These are phyloP conservation scores for Penicillium sp. DNA, from an alignment of 2,329 filamentous ascomycete species.

Conservation along the genomic window DNA sequence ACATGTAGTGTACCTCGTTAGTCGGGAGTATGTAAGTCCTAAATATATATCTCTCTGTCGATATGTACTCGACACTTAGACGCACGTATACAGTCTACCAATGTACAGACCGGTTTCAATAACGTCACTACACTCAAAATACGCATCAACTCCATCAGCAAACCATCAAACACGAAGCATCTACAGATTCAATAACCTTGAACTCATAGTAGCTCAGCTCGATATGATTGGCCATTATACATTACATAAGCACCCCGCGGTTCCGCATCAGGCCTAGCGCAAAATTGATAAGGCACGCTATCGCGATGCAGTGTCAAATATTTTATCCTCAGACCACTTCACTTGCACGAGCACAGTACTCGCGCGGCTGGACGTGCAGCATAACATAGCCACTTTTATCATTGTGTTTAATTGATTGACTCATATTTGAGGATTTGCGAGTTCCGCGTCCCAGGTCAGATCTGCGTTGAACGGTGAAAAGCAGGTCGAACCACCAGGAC, in stretches of 20 bases:
- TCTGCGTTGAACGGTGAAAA: not conserved
- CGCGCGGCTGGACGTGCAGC: not conserved
- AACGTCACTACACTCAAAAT: too few relatives aligned
- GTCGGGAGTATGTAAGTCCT: too few relatives aligned
- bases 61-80: too few relatives aligned
- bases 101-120: too few relatives aligned
- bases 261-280: not conserved
- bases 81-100: too few relatives aligned
- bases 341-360: not conserved
- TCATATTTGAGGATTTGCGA: not conserved
- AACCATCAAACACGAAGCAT: too few relatives aligned
- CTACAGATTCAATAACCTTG: not conserved
- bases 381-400: not conserved
- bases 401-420: not conserved
- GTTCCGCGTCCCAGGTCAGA: too few relatives aligned
- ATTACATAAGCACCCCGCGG: not conserved
- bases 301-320: conserved; percentile 3
- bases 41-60: too few relatives aligned
- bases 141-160: too few relatives aligned
- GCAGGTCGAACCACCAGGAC: not conserved
- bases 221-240: not conserved
- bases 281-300: conserved; percentile 8
- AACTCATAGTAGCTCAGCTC: not conserved
- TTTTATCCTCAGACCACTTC: not conserved
- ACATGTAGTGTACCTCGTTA: too few relatives aligned